Evolutionary conservation across 495 filamentous ascomycete species (phyloP).

Genomic region (Hyaloscypha finlandica): DNA sequence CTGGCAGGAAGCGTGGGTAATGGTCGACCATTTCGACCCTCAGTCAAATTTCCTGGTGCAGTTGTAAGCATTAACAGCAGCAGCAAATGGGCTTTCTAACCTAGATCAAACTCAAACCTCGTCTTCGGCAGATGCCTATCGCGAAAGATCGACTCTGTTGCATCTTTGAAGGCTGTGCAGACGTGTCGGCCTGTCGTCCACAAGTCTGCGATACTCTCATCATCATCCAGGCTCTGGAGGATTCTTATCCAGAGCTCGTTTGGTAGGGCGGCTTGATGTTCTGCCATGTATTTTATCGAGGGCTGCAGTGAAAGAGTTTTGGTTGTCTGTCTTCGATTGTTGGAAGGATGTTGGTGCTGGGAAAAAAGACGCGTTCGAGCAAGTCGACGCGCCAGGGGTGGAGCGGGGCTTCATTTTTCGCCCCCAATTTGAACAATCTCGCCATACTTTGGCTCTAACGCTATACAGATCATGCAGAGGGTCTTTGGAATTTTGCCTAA

Average conservation of each 20-base stretch:
- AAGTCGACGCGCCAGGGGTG: neutral
- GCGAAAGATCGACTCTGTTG: conserved; percentile 11
- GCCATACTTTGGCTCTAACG: too few species aligned
- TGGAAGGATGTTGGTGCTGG: neutral
- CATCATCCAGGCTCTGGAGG: conserved; percentile 5
- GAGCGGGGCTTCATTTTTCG: too few species aligned
- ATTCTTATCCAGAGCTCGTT: conserved; percentile 12
- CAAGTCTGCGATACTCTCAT: neutral
- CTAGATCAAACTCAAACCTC: neutral
- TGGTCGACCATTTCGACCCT: neutral
- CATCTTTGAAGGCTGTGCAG: conserved; percentile 1
- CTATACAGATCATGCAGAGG: neutral
- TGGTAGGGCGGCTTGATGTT: neutral
- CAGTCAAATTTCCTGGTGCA: neutral
- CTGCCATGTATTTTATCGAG: neutral
- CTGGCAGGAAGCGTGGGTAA: neutral
- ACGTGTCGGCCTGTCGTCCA: conserved; percentile 15
- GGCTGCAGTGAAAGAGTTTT: neutral
- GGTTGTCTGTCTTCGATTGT: neutral
- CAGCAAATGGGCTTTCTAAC: conserved; percentile 1
- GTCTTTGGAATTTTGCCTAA: neutral
- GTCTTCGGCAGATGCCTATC: conserved; percentile 12
- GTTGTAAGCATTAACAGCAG: neutral
- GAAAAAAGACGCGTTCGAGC: neutral
- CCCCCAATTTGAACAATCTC: too few species aligned